Conservation (phyloP, 1,284 basidiomycete species). For the Pascua sp. region DNA sequence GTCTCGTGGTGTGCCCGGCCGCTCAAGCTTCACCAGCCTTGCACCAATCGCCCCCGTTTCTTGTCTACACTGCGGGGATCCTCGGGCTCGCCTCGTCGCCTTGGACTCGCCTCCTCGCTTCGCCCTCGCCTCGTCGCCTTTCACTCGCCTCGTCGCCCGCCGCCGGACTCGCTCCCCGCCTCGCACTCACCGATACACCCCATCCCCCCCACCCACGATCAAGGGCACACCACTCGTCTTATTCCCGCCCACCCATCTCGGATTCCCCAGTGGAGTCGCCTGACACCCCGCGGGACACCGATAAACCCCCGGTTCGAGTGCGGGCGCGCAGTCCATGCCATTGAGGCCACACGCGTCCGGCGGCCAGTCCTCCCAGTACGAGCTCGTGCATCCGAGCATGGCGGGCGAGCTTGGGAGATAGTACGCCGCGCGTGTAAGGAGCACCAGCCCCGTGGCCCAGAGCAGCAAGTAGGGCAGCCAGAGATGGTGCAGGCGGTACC, state of each 20-base stretch:
- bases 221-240: slow-evolving; percentile 31
- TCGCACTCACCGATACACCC: slow-evolving; percentile 32
- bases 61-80: too few species aligned
- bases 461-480: slow-evolving; percentile 26
- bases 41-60: too few species aligned
- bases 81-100: too few species aligned
- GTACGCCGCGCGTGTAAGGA: slow-evolving; percentile 39
- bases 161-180: too few species aligned
- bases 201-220: slow-evolving; percentile 38
- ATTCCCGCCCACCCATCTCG: slow-evolving; percentile 35
- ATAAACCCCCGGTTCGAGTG: slow-evolving; percentile 21
- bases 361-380: slow-evolving; percentile 40
- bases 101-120: too few species aligned
- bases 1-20: too few species aligned
- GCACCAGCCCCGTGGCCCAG: slow-evolving; percentile 33
- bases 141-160: too few species aligned
- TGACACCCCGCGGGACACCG: slow-evolving; percentile 43
- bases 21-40: too few species aligned
- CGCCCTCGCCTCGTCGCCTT: too few species aligned
- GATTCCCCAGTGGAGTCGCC: slow-evolving; percentile 35
- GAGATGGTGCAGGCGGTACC: slow-evolving; percentile 2
- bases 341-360: slow-evolving; percentile 40
- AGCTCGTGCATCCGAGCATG: slow-evolving; percentile 29
- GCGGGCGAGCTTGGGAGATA: slow-evolving; percentile 26
- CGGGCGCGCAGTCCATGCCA: slow-evolving; percentile 25